phyloP scores from a whole-genome alignment of 345 rosid genomes.

The Noccaea bulbosa region DNA sequence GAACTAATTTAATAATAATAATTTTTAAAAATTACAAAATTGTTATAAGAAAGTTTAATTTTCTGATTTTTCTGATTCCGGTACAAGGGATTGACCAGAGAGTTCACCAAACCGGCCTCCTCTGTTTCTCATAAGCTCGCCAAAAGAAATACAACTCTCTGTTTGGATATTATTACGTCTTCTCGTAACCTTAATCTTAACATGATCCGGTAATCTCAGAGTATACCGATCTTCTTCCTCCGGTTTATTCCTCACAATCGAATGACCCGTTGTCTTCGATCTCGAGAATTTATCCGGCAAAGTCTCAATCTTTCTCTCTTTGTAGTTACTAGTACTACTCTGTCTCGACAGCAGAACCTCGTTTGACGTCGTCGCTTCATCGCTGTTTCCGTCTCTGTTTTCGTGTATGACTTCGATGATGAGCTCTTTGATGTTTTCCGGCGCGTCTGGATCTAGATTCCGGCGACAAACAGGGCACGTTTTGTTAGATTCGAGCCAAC shows the following conservation, averaged over 20 bases:
- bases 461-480: conserved; percentile 89
- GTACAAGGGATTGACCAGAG: conserved; percentile 43
- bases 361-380: conserved; percentile 16
- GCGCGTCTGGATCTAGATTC: conserved; percentile 55
- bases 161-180: conserved; percentile 47
- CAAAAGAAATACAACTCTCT: conserved; percentile 66
- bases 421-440: conserved; percentile 43
- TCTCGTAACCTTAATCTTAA: conserved; percentile 51
- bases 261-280: conserved; percentile 83
- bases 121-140: conserved; percentile 49
- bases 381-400: conserved; percentile 15
- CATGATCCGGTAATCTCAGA: conserved; percentile 61
- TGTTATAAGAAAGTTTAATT: not conserved
- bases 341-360: conserved; percentile 21
- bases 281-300: conserved; percentile 52
- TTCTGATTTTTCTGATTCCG: conserved; percentile 28
- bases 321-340: conserved; percentile 27
- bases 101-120: conserved; percentile 41
- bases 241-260: conserved; percentile 45
- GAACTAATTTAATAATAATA: not conserved
- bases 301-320: conserved; percentile 15
- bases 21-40: not conserved
- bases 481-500: conserved; percentile 74
- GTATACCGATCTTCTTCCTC: conserved; percentile 56
- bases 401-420: conserved; percentile 55